Base-by-base conservation (phyloP, 1,139 yeast genomes). In the Yamadazyma sp. region DNA sequence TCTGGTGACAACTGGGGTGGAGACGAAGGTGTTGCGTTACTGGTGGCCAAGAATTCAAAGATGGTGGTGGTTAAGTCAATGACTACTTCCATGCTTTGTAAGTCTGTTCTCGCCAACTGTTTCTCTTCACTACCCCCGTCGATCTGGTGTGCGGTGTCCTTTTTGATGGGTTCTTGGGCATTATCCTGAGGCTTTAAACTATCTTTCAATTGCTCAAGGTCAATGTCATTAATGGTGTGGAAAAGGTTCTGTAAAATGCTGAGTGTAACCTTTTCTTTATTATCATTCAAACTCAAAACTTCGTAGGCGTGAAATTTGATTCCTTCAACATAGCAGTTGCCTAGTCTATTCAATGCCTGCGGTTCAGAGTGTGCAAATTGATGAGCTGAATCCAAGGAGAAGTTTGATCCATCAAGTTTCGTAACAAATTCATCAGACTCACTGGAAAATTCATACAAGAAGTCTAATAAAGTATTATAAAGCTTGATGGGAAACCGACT, bases 41-140 rank as follows among this genome's bases (percentile, higher is more conserved):
- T 55, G 8, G 59, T 45, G 3, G 74, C 63, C 29, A 69, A 54
- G 38, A 57, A 82, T 56, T 90, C 97, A 50, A 86, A 76, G 6
- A 82, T 66, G 1, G 92, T 82, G 1, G 96, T 80, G 24, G 86
- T 67, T 26, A 90, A 61, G 54, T 90, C 97, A 28, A 89, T 63
- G 0, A 85, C 70, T 1, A 82, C 71, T 51, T 87, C 95, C 23
- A 86, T 66, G 3, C 85, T 73, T 55, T 80, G 82, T 33, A 84
- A 61, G 35, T 77, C 72, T 30, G 76, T 62, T 48, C 79, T 73
- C 6, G 86, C 80, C 13, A 57, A 59, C 8, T 64, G 58, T 37
- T 62, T 65, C 29, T 70, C 75, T 12, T 55, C 53, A 1, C 63
- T 51, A 15, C 54, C 53, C 16, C 61, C 61, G 2, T 55, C 51